Evolutionary conservation across 805 yeast genomes (phyloP).

Genomic region (Wickerhamiella slavikovae): DNA sequence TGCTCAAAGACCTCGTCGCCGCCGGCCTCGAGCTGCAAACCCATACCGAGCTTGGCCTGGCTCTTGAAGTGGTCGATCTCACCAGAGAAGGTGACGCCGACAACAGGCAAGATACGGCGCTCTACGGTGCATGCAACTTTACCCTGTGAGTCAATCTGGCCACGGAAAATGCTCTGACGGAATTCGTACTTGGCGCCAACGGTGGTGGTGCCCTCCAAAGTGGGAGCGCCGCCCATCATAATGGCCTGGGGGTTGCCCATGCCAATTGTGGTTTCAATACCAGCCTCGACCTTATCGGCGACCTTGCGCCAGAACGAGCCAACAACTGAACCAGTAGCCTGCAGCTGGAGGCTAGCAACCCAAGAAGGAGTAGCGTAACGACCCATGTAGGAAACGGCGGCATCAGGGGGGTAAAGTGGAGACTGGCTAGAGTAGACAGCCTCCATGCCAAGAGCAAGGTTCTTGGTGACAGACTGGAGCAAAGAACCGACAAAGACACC

Average conservation of each 20-base stretch:
- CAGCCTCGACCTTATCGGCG: constrained; percentile 65
- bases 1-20: constrained; percentile 67
- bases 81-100: constrained; percentile 72
- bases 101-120: constrained; percentile 81
- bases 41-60: constrained; percentile 73
- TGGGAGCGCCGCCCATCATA: constrained; percentile 64
- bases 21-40: constrained; percentile 90
- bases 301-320: constrained; percentile 91
- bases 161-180: constrained; percentile 89
- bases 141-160: constrained; percentile 81
- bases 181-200: constrained; percentile 95
- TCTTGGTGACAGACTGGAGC: constrained; percentile 72
- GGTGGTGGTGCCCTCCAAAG: constrained; percentile 79
- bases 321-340: constrained; percentile 75
- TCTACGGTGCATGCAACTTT: constrained; percentile 81
- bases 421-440: constrained; percentile 54
- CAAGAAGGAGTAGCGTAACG: constrained; percentile 78
- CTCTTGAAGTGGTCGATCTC: constrained; percentile 76
- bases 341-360: constrained; percentile 86
- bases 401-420: constrained; percentile 68
- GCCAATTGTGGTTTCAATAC: constrained; percentile 16
- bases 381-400: constrained; percentile 73
- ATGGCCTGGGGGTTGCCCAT: constrained; percentile 31
- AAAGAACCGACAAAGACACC: constrained; percentile 88
- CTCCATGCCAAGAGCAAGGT: constrained; percentile 77